phyloP scores from a whole-genome alignment of 306 rosid genomes.

The Glycine tomentella region DNA sequence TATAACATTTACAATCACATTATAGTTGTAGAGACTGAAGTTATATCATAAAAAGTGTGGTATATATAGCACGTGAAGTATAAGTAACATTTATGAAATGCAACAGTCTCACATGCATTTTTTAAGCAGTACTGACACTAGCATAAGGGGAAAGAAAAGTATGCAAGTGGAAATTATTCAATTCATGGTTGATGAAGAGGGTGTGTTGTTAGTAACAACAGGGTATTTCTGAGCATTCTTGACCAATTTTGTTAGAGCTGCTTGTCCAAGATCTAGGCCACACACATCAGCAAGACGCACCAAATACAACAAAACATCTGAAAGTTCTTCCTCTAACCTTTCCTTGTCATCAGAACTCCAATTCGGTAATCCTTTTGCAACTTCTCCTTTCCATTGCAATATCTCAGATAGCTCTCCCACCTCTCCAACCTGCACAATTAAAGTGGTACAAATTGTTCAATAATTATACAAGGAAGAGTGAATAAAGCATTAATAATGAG shows the following conservation, averaged over 20 bases:
- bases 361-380: slow-evolving; percentile 76
- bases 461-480: neutral
- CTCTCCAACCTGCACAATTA: slow-evolving; percentile 70
- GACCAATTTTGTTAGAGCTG: slow-evolving; percentile 68
- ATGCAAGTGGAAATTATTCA: neutral
- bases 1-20: too few relatives aligned
- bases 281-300: slow-evolving; percentile 79
- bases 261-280: slow-evolving; percentile 80
- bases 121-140: neutral
- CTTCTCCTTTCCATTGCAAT: slow-evolving; percentile 90
- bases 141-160: neutral
- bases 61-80: too few relatives aligned
- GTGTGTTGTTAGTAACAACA: slow-evolving; percentile 35
- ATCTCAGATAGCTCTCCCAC: slow-evolving; percentile 84
- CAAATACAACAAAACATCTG: slow-evolving; percentile 77
- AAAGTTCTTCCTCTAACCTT: slow-evolving; percentile 78
- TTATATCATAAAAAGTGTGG: too few relatives aligned
- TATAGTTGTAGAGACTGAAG: too few relatives aligned
- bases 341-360: slow-evolving; percentile 78
- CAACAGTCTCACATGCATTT: too few relatives aligned
- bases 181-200: slow-evolving; percentile 33
- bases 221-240: slow-evolving; percentile 79
- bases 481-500: neutral
- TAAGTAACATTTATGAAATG: too few relatives aligned
- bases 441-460: neutral